These are phyloP conservation scores for Saccharomycopsis fodiens DNA, from an alignment of 805 yeast genomes.

Conservation along the genomic window DNA sequence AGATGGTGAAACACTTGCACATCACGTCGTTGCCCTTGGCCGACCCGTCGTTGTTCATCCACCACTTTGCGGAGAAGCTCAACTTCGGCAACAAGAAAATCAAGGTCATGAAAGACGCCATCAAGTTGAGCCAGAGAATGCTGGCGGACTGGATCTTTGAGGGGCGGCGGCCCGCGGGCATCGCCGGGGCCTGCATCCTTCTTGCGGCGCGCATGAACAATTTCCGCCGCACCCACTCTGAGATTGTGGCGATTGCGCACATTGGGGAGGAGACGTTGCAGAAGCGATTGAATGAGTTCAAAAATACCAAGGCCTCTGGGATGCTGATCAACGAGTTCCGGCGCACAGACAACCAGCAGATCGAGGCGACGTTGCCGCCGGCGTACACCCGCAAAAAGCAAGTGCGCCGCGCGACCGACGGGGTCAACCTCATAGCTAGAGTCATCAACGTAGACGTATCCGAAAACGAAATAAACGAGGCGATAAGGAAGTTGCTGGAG, in stretches of 20 bases:
- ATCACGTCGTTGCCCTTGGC: conserved; percentile 76
- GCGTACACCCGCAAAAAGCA: conserved; percentile 54
- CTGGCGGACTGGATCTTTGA: conserved; percentile 91
- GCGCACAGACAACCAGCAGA: conserved; percentile 25
- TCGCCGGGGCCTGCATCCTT: conserved; percentile 93
- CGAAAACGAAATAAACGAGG: conserved; percentile 12
- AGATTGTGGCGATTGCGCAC: conserved; percentile 90
- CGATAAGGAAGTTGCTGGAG: conserved; percentile 5
- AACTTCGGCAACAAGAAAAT: conserved; percentile 69
- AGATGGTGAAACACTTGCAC: conserved; percentile 80
- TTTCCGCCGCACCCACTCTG: conserved; percentile 83
- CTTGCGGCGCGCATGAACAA: conserved; percentile 97
- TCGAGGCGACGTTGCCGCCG: conserved; percentile 68
- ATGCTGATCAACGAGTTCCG: conserved; percentile 73
- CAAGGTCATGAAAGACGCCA: conserved; percentile 82
- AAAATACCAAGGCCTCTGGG: conserved; percentile 62
- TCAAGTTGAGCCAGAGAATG: conserved; percentile 82
- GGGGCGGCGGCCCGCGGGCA: conserved; percentile 97
- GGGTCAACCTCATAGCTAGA: conserved; percentile 8
- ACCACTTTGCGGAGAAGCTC: conserved; percentile 84
- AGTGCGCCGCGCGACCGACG: conserved; percentile 34
- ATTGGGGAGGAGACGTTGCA: conserved; percentile 93
- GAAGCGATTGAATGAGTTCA: conserved; percentile 82
- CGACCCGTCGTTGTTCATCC: conserved; percentile 90
- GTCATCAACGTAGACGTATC: conserved; percentile 12